phyloP scores from a whole-genome alignment of 2,329 filamentous ascomycete genomes.

The Paramyrothecium roridum region DNA sequence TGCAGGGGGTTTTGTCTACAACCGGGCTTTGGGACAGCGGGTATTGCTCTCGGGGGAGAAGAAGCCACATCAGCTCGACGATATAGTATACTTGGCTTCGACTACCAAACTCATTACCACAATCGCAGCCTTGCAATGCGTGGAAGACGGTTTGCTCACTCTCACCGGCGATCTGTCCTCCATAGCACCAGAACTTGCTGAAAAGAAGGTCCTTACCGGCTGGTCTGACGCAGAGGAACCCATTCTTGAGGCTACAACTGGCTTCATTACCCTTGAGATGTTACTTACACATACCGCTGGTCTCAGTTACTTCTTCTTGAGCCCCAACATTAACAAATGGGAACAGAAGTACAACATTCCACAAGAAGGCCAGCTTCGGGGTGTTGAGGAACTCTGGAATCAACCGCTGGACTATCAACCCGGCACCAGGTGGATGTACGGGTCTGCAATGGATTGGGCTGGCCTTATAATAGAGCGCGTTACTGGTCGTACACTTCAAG shows the following conservation, averaged over 20 bases:
- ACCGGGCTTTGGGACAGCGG: conserved; percentile 34
- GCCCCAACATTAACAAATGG: conserved; percentile 32
- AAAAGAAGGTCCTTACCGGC: conserved; percentile 43
- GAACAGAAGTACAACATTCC: conserved; percentile 21
- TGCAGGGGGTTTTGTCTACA: conserved; percentile 34
- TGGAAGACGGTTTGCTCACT: conserved; percentile 46
- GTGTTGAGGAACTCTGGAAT: conserved; percentile 37
- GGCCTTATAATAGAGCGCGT: conserved; percentile 47
- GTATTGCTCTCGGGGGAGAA: conserved; percentile 37
- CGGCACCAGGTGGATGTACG: conserved; percentile 48
- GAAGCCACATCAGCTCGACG: conserved; percentile 29
- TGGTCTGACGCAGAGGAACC: conserved; percentile 39
- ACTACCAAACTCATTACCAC: conserved; percentile 44
- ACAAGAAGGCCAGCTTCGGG: conserved; percentile 11
- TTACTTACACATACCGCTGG: conserved; percentile 52
- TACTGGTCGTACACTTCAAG: conserved; percentile 37
- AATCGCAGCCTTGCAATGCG: conserved; percentile 51
- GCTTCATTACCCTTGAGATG: conserved; percentile 45
- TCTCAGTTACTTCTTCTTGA: conserved; percentile 38
- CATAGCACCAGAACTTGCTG: conserved; percentile 44
- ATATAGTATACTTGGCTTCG: conserved; percentile 32
- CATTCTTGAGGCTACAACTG: conserved; percentile 23
- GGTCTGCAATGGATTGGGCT: conserved; percentile 48
- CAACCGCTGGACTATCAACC: conserved; percentile 49
- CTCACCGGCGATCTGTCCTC: conserved; percentile 42